Conservation (phyloP, 371 early-diverging fungal genomes). For the Polyrhizophydium stewartii region DNA sequence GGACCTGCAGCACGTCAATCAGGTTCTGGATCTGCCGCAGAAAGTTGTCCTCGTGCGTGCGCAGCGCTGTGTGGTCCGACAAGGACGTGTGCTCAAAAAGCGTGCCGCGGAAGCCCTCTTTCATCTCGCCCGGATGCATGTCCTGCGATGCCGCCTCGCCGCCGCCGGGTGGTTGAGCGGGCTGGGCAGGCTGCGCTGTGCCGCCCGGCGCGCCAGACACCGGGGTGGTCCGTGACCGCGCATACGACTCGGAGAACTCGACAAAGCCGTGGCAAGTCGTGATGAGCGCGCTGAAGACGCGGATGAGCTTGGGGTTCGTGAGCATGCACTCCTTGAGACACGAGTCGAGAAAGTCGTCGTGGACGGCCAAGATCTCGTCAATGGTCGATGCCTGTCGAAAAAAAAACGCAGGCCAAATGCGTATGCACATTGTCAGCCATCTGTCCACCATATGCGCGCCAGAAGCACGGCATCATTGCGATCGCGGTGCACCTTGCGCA, state of each 20-base stretch:
- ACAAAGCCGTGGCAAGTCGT: slow-evolving; percentile 10
- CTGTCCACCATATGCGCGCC: background rate
- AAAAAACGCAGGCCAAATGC: slow-evolving; percentile 1
- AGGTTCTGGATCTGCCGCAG: slow-evolving; percentile 8
- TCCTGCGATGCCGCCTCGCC: background rate
- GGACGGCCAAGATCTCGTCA: slow-evolving; percentile 77
- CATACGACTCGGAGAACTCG: slow-evolving; percentile 5
- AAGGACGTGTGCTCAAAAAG: background rate
- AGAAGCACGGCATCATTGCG: too few species aligned
- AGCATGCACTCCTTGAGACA: slow-evolving; percentile 90
- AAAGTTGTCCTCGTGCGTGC: slow-evolving; percentile 7
- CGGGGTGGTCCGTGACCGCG: too few species aligned
- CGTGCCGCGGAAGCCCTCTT: background rate
- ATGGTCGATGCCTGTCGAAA: slow-evolving; percentile 60
- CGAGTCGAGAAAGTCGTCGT: slow-evolving; percentile 78
- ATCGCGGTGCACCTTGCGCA: slow-evolving; percentile 42
- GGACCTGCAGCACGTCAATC: slow-evolving; percentile 9
- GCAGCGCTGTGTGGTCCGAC: background rate
- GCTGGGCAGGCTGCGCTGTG: too few species aligned
- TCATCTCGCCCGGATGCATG: background rate
- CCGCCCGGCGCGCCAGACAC: too few species aligned
- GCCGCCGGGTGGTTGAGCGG: too few species aligned
- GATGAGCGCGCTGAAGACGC: slow-evolving; percentile 29
- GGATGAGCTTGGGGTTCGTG: slow-evolving; percentile 72
- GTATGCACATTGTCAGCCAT: background rate